Evolutionary conservation across 2,329 filamentous ascomycete species (phyloP).

Genomic region (Aspergillus flavus): DNA sequence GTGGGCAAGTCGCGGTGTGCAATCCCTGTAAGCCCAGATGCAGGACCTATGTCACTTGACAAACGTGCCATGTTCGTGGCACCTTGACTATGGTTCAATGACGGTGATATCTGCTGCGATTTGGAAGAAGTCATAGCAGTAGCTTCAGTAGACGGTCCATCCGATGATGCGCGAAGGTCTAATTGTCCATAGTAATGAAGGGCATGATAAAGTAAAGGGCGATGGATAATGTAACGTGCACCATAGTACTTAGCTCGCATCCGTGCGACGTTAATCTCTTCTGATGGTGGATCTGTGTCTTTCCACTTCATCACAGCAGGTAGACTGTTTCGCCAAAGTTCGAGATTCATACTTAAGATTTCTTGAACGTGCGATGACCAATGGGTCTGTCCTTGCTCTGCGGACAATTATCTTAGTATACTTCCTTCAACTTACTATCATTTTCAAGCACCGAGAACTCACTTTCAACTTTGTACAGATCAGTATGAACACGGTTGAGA

Average conservation of each 20-base stretch:
- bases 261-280: slow-evolving; percentile 77
- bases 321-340: slow-evolving; percentile 57
- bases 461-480: slow-evolving; percentile 53
- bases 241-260: slow-evolving; percentile 95
- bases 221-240: slow-evolving; percentile 83
- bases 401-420: slow-evolving; percentile 4
- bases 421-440: background rate
- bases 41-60: slow-evolving; percentile 38
- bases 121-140: slow-evolving; percentile 28
- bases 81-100: slow-evolving; percentile 32
- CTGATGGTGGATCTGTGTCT: slow-evolving; percentile 70
- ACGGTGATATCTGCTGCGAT: slow-evolving; percentile 41
- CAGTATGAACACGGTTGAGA: slow-evolving; percentile 58
- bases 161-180: slow-evolving; percentile 38
- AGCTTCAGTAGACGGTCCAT: slow-evolving; percentile 36
- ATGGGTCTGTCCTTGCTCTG: slow-evolving; percentile 34
- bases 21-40: slow-evolving; percentile 17
- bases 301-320: slow-evolving; percentile 60
- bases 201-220: slow-evolving; percentile 70
- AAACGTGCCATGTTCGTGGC: slow-evolving; percentile 35
- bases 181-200: slow-evolving; percentile 53
- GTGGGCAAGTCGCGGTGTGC: slow-evolving; percentile 36
- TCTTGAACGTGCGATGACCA: slow-evolving; percentile 45
- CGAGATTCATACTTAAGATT: slow-evolving; percentile 51
- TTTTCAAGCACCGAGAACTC: slow-evolving; percentile 14